Evolutionary conservation across 2,329 filamentous ascomycete genomes (phyloP).

Genomic region (Pseudogymnoascus sp.): DNA sequence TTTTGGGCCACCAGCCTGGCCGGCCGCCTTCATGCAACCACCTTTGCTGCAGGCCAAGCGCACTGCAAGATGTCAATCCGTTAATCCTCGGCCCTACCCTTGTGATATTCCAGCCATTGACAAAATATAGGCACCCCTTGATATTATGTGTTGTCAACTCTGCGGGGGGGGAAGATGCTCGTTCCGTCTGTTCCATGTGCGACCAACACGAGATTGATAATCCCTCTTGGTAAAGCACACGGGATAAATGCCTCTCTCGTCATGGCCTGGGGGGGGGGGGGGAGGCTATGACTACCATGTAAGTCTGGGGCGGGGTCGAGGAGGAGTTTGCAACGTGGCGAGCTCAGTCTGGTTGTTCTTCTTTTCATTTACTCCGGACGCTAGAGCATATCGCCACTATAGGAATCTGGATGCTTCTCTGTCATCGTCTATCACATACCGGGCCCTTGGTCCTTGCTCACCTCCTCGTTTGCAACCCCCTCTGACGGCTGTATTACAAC

Average conservation of each 20-base stretch:
- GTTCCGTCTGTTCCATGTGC: conserved; percentile 3
- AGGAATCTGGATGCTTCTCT: too few species aligned
- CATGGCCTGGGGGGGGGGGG: neutral
- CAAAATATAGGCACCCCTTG: conserved; percentile 3
- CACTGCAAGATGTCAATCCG: conserved; percentile 5
- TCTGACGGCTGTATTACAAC: too few species aligned
- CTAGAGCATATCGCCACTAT: too few species aligned
- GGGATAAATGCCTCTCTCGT: conserved; percentile 1
- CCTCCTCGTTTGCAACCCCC: too few species aligned
- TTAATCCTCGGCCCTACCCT: conserved; percentile 3
- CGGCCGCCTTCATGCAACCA: conserved; percentile 2
- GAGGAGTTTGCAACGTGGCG: too few species aligned
- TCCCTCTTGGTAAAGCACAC: conserved; percentile 4
- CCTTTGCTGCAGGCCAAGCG: neutral
- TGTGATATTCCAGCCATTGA: conserved; percentile 2
- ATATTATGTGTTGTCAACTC: conserved; percentile 5
- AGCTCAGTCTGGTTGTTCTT: too few species aligned
- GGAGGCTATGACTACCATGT: too few species aligned
- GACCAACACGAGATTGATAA: conserved; percentile 5
- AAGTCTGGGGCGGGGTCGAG: too few species aligned
- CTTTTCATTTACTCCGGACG: too few species aligned
- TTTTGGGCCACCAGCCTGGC: conserved; percentile 4
- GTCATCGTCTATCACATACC: too few species aligned
- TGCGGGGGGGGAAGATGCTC: neutral
- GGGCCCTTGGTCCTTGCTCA: too few species aligned